Evolutionary conservation across 73 alveolate species (phyloP), one percentile per base, ranked within the genome.

Genomic region (Effrenium voratum): DNA sequence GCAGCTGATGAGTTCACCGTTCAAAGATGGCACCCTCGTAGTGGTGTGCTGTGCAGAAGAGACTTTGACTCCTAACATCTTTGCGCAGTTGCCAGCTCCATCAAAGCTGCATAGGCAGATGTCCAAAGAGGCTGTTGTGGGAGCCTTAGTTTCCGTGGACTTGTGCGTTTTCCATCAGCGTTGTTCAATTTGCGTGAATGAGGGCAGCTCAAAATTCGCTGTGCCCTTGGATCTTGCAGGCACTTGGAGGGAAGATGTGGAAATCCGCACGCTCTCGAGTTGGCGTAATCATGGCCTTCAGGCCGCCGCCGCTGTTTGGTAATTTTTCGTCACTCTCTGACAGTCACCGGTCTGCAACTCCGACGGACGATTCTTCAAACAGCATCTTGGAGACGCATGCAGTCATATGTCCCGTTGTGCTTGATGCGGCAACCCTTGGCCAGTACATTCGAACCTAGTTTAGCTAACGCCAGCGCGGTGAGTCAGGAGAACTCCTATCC

Each of bases 31-130:
- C 28, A 90, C 97, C 32, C 87, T 90, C 32, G 95, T 60, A n/a
- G 97, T 90, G 75, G 97, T 90, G 45, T 90, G 97, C 75, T 90
- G 97, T 43, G 97, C 44, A 50, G 68, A 90, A 30, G 97, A 90
- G 87, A 13, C 87, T 49, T 87, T 90, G 59, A 70, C 66, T 50
- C 97, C 97, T 5, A 68, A 90, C 41, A 59, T 90, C 3, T 32
- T 52, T 12, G 97, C 76, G 38, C 97, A 66, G 76, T 87, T 90
- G 40, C 97, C 97, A 28, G 87, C 97, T 45, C 97, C 97, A 13
- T 36, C 75, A 12, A 90, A 70, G 40, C 26, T 90, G 70, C 46
- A 82, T 15, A 72, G 36, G 73, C 22, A 34, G 28, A 34, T 47
- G 63, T 12, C 63, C 6, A 10, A 72, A 15, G 92, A 82, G 8